Conservation (phyloP, 75 land plant species). For the Adiantum capillusveneris region DNA sequence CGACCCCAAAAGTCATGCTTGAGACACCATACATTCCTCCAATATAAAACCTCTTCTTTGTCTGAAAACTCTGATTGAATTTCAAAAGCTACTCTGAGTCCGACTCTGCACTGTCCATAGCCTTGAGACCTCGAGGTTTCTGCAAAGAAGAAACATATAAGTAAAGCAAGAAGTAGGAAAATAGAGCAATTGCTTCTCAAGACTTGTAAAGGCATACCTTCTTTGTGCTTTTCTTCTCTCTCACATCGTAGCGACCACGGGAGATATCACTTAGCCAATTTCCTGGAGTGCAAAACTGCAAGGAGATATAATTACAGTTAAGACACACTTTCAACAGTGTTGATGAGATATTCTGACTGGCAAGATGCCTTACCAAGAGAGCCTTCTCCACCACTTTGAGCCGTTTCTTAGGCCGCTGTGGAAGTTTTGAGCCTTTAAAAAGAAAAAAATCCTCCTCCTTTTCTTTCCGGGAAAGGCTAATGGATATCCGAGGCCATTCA, state of each 20-base stretch:
- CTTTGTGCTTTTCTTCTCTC: slow-evolving; percentile 60
- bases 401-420: slow-evolving; percentile 47
- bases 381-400: slow-evolving; percentile 37
- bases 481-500: slow-evolving; percentile 45
- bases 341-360: too few species aligned
- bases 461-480: slow-evolving; percentile 42
- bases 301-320: neutral
- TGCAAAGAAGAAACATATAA: slow-evolving; percentile 7
- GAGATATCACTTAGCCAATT: slow-evolving; percentile 55
- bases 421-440: slow-evolving; percentile 49
- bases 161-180: neutral
- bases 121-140: slow-evolving; percentile 41
- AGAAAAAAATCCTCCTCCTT: slow-evolving; percentile 47
- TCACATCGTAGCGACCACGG: slow-evolving; percentile 51
- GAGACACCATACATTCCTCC: too few species aligned
- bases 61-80: too few species aligned
- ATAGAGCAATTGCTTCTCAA: neutral
- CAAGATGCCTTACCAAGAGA: slow-evolving; percentile 24
- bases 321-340: too few species aligned
- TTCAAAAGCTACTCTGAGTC: slow-evolving; percentile 25
- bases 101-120: slow-evolving; percentile 42
- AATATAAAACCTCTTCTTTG: too few species aligned
- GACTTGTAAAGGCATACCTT: slow-evolving; percentile 30
- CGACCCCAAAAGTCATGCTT: too few species aligned
- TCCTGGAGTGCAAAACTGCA: slow-evolving; percentile 61